Base-by-base conservation (phyloP, 2,329 filamentous ascomycete genomes). In the Mycosphaerelloides madeirae region DNA sequence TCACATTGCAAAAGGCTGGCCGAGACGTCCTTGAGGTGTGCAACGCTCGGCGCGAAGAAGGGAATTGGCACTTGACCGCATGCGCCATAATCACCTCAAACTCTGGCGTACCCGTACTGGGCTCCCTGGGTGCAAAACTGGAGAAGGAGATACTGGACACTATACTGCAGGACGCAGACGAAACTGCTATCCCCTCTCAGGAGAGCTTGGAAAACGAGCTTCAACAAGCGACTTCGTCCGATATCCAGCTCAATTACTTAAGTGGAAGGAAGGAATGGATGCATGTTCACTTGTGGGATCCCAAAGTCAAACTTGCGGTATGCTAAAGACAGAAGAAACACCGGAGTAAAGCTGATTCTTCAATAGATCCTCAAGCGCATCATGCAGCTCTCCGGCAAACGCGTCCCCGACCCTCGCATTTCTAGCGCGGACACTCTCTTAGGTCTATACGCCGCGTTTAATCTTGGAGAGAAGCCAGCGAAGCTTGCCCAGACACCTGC, bases 301-400 rank as follows among this genome's bases (percentile, higher is more conserved):
- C 72, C 1, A 65, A 71, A 31, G 62, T 85, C 52, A 88, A 86
- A 63, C 90, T 93, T 71, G 80, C 81, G 45, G 87, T 93, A 77
- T 53, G 83, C 75, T 13, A n/a, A n/a, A 5, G 5, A 32, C 13
- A 13, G 13, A 32, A 6, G 13, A 32, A 6, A 5, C 13, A n/a
- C 6, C 13, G 5, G 31, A 32, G 6, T n/a, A 6, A 32, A 6
- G 13, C 31, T 14, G 13, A 32, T 16, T 5, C 31, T 32, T 16
- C n/a, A 13, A 19, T 55, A 96, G 90, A 76, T 93, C 53, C 71
- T 83, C 59, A 95, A 95, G 70, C 83, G 87, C 47, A 71, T 89
- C 49, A 80, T 84, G 64, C 85, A 93, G 64, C 74, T 95, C 48
- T 90, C 84, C n/a, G 87, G 87, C 49, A 79, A 82, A 49, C 78